phyloP scores from a whole-genome alignment of 768 basidiomycete species.

The Lentinula lateritia region DNA sequence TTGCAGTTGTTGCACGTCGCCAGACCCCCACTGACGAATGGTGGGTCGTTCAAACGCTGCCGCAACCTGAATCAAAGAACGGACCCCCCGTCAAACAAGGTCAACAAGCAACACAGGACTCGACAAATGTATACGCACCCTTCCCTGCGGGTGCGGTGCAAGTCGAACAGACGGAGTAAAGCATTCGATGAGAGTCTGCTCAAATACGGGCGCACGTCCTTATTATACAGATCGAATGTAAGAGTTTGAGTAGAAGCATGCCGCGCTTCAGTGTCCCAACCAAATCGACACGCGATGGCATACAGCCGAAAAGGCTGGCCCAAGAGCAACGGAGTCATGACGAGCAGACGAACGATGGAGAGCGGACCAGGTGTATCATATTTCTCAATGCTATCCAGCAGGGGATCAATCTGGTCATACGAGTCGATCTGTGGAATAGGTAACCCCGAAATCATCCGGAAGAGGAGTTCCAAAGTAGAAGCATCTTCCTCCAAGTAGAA shows the following conservation, averaged over 20 bases:
- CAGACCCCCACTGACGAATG: constrained; percentile 44
- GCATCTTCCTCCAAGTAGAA: constrained; percentile 57
- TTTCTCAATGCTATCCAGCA: constrained; percentile 63
- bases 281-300: constrained; percentile 48
- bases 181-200: constrained; percentile 42
- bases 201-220: constrained; percentile 38
- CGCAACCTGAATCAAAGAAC: constrained; percentile 25
- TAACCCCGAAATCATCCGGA: constrained; percentile 60
- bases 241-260: constrained; percentile 52
- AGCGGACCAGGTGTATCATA: constrained; percentile 66
- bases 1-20: constrained; percentile 52
- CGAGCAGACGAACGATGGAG: constrained; percentile 54
- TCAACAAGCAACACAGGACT: too few species aligned
- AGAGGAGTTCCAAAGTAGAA: constrained; percentile 45
- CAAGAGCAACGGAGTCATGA: constrained; percentile 45
- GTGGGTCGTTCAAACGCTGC: constrained; percentile 45
- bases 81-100: background rate
- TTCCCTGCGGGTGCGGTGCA: constrained; percentile 51
- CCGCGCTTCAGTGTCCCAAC: constrained; percentile 53
- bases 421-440: constrained; percentile 42
- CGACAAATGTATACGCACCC: constrained; percentile 17
- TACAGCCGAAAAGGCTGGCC: constrained; percentile 50
- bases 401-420: constrained; percentile 47
- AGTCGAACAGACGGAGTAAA: constrained; percentile 47
- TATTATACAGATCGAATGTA: constrained; percentile 43